A percentile compares a stretch with the other conserved stretches of the same genome.
Conservation (phyloP, 148 eudicot genomes). For the Chenopodium berlandieri region DNA sequence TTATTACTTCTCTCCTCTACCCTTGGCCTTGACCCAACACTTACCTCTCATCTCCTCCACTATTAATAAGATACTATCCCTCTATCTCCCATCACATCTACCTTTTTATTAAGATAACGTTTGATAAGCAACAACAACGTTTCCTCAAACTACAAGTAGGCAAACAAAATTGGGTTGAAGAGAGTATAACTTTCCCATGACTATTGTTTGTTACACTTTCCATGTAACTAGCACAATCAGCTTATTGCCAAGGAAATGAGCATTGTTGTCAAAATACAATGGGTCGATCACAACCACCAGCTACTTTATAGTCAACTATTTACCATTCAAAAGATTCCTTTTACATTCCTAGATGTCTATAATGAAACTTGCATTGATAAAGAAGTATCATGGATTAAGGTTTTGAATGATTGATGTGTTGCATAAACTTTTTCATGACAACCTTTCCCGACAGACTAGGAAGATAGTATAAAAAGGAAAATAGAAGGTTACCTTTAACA, state of each 20-base stretch:
- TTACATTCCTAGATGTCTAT: neutral
- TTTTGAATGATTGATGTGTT: no score
- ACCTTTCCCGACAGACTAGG: neutral
- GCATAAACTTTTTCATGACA: neutral
- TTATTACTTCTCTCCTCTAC: no score
- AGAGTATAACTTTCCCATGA: neutral
- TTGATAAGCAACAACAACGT: no score
- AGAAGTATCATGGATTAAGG: no score
- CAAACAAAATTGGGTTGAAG: no score
- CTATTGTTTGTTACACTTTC: neutral
- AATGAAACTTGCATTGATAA: neutral
- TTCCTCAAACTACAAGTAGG: no score
- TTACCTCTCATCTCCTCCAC: no score
- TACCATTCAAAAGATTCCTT: neutral
- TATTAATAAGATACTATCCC: no score
- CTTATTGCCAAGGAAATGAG: neutral
- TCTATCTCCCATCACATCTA: no score
- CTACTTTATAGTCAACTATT: neutral
- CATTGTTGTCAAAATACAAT: neutral
- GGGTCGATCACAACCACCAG: neutral
- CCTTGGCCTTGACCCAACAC: no score
- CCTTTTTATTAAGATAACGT: no score
- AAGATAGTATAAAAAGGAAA: neutral
- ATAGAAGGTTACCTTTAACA: conserved; percentile 65
- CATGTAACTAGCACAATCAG: no score